These are phyloP conservation scores for Paratrimastix pyriformis DNA, from an alignment of 78 protist species.

Conservation along the genomic window DNA sequence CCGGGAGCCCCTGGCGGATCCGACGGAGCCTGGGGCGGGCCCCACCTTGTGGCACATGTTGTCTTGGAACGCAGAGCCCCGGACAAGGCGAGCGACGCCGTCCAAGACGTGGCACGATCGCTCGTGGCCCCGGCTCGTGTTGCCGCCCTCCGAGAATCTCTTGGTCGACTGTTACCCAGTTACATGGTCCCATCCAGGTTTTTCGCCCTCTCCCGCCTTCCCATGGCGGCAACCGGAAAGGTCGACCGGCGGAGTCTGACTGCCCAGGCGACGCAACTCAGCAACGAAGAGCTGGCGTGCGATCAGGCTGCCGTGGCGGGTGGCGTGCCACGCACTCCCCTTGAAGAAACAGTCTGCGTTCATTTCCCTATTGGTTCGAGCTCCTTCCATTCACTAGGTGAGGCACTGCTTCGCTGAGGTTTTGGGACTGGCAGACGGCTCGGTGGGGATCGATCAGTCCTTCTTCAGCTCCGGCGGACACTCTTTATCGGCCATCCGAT, in stretches of 20 bases:
- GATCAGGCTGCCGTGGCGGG: no score
- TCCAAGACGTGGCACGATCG: neutral
- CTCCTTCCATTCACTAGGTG: neutral
- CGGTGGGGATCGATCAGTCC: neutral
- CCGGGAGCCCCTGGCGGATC: no score
- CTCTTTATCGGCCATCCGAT: neutral
- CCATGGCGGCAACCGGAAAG: constrained; percentile 20
- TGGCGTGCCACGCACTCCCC: neutral
- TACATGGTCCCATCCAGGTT: constrained; percentile 6
- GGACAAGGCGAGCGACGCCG: neutral
- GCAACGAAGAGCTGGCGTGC: neutral
- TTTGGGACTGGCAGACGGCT: no score
- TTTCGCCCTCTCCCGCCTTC: neutral
- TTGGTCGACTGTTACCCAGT: neutral
- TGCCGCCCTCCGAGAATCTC: no score
- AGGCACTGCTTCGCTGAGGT: no score
- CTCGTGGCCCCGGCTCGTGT: neutral
- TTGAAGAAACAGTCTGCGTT: neutral
- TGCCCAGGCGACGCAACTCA: neutral
- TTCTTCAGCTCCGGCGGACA: neutral
- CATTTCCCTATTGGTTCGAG: neutral
- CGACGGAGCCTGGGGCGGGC: neutral
- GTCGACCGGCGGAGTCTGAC: neutral
- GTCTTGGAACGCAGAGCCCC: neutral
- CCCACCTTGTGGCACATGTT: neutral